phyloP scores from a whole-genome alignment of 192 early-diverging fungal species.

The Podila clonocystis region DNA sequence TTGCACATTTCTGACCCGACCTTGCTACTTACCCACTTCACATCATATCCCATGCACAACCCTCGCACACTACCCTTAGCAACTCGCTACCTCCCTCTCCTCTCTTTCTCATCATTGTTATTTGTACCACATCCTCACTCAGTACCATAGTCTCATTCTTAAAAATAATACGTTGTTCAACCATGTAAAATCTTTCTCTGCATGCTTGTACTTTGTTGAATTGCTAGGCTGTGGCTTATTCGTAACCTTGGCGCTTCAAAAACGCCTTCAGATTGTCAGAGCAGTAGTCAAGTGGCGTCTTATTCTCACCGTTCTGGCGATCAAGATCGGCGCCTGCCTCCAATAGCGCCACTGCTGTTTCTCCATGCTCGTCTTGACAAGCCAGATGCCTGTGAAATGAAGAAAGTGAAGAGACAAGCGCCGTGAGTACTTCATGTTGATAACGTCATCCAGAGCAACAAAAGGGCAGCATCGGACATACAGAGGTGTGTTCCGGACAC shows the following conservation, averaged over 20 bases:
- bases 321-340: slow-evolving; percentile 63
- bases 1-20: too few relatives aligned
- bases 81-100: neutral
- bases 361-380: slow-evolving; percentile 70
- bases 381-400: slow-evolving; percentile 56
- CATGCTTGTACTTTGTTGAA: neutral
- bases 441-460: too few relatives aligned
- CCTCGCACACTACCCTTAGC: too few relatives aligned
- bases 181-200: neutral
- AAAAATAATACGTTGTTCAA: neutral
- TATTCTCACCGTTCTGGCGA: slow-evolving; percentile 53
- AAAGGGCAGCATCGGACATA: slow-evolving; percentile 6
- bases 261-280: slow-evolving; percentile 39
- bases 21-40: too few relatives aligned
- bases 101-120: neutral
- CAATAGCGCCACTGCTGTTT: slow-evolving; percentile 58
- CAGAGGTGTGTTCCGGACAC: slow-evolving; percentile 62
- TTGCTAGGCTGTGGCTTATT: neutral
- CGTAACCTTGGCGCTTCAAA: slow-evolving; percentile 43
- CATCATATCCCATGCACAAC: too few relatives aligned
- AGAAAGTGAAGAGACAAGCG: neutral
- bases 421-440: neutral
- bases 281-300: slow-evolving; percentile 61
- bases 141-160: neutral
- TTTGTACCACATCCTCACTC: neutral